A percentile compares a stretch with the other conserved stretches of the same genome.
phyloP scores from a whole-genome alignment of 148 eudicot genomes.

The Rhododendron ovatum region DNA sequence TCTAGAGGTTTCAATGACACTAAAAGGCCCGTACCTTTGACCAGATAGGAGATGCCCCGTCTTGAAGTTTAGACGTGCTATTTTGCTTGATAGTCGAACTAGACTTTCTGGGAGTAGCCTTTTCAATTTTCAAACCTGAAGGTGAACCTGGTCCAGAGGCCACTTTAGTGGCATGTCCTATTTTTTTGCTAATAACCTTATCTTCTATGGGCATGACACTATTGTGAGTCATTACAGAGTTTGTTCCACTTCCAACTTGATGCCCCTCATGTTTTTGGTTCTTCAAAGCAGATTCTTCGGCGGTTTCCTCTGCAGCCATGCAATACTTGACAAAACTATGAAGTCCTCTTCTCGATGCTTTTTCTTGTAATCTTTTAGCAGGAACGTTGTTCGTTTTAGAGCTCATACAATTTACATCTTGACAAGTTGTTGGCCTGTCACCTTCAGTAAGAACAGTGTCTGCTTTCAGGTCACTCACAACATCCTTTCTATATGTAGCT shows the following conservation, averaged over 20 bases:
- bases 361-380: background rate
- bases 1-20: background rate
- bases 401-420: background rate
- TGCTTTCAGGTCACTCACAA: background rate
- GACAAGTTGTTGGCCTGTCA: constrained; percentile 1
- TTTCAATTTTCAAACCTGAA: constrained; percentile 11
- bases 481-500: background rate
- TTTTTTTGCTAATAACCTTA: background rate
- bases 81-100: background rate
- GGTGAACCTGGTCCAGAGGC: background rate
- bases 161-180: background rate
- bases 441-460: background rate
- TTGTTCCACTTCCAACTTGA: background rate
- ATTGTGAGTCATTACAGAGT: background rate
- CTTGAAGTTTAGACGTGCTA: constrained; percentile 1
- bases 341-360: background rate
- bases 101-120: constrained; percentile 1
- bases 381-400: background rate
- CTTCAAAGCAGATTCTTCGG: background rate
- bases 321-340: background rate
- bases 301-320: background rate
- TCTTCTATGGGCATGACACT: background rate
- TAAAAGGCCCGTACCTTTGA: constrained; percentile 11
- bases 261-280: background rate
- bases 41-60: background rate